phyloP scores from a whole-genome alignment of 306 rosid genomes.

The Medicago ruthenica region DNA sequence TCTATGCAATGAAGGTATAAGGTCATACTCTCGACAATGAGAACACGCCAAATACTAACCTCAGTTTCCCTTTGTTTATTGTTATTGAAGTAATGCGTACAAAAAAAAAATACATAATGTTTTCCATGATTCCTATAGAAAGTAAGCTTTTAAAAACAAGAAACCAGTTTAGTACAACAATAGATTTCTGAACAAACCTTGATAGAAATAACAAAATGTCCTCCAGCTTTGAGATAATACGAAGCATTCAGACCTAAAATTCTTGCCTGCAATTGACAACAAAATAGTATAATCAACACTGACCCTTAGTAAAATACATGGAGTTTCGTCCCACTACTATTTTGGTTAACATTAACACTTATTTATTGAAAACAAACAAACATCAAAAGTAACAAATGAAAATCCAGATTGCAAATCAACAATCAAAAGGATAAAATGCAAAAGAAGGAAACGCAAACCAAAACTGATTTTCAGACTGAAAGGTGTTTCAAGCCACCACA shows the following conservation, averaged over 20 bases:
- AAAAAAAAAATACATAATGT: background rate
- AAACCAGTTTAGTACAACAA: background rate
- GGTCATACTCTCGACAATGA: too few relatives aligned
- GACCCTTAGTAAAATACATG: background rate
- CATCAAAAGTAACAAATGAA: background rate
- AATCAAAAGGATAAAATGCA: too few relatives aligned
- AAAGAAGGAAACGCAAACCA: too few relatives aligned
- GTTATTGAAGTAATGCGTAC: background rate
- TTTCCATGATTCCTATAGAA: background rate
- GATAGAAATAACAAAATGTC: conserved; percentile 91
- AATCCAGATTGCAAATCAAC: background rate
- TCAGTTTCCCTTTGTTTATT: too few relatives aligned
- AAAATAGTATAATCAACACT: background rate
- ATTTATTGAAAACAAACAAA: background rate
- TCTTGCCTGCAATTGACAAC: conserved; percentile 73
- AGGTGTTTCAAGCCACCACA: too few relatives aligned
- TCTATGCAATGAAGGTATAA: too few relatives aligned
- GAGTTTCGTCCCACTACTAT: background rate
- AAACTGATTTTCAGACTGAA: too few relatives aligned
- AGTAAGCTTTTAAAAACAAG: background rate
- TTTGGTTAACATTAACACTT: background rate
- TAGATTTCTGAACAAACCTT: conserved; percentile 55
- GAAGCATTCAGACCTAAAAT: conserved; percentile 92
- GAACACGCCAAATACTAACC: too few relatives aligned
- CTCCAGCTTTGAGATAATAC: conserved; percentile 86